Base-by-base conservation (phyloP, 495 filamentous ascomycete genomes). In the Podospora didyma region DNA sequence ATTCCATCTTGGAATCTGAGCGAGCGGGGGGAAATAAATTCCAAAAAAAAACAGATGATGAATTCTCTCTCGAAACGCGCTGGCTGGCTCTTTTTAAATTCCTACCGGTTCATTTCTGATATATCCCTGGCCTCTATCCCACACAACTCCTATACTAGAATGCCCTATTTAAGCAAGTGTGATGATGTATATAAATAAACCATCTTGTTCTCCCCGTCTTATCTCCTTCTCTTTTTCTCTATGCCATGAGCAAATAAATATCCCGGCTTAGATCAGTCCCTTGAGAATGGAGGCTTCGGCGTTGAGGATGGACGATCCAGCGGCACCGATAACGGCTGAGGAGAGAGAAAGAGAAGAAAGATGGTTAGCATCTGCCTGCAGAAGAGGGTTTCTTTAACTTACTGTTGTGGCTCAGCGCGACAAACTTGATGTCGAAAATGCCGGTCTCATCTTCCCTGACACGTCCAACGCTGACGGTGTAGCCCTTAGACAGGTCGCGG, bases 281-380 rank as follows among this genome's bases (percentile, higher is more conserved):
- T 92, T 95, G 49, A 96, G 81, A 22, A 96, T 84, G 35, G 93
- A 92, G 34, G 92, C 90, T 70, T 97, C 94, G 12, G 92, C 90
- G 69, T 97, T 97, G 54, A 98, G 73, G 69, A 97, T 95, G 16
- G 90, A 96, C 9, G 89, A 94, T 31, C 94, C 94, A 10, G 94
- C 92, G 37, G 94, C 94, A 62, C 92, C 93, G 67, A 98, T 92
- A 44, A 98, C 86, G 45, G 92, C 85, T 87, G 17, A 50, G 19
- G 39, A 48, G 51, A 64, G 46, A 64, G 55, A 50, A 44, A 2
- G 2, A 21, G 46, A 10, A 26, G 11, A 49, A 23, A n/a, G n/a
- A 26, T 12, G 4, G 22, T 19, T 46, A 20, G 46, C 22, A 39
- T 22, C 9, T 21, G 11, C 14, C n/a, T n/a, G n/a, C n/a, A n/a